phyloP scores from a whole-genome alignment of 1,284 basidiomycete species.

The Pseudozyma hubeiensis region DNA sequence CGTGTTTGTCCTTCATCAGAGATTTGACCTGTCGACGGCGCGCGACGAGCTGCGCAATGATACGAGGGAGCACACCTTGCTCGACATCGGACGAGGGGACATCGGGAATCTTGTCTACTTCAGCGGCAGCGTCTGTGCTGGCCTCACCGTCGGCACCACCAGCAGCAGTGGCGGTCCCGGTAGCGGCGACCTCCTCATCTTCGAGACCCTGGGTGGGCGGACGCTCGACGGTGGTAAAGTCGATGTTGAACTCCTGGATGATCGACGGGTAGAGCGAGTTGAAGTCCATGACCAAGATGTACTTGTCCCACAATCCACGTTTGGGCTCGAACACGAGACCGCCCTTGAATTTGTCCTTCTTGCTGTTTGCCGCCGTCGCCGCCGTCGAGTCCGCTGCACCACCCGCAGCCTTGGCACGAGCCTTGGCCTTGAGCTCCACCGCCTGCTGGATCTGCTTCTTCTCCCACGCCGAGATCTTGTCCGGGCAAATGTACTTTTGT shows the following conservation, averaged over 20 bases:
- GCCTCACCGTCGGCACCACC: slow-evolving; percentile 16
- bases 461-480: slow-evolving; percentile 83
- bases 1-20: slow-evolving; percentile 90
- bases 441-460: slow-evolving; percentile 63
- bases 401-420: slow-evolving; percentile 33
- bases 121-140: slow-evolving; percentile 33
- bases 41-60: slow-evolving; percentile 93
- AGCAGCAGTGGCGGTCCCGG: slow-evolving; percentile 5
- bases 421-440: slow-evolving; percentile 47
- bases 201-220: slow-evolving; percentile 72
- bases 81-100: slow-evolving; percentile 79
- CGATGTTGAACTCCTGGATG: slow-evolving; percentile 99
- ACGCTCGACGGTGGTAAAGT: slow-evolving; percentile 94
- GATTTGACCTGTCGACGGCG: slow-evolving; percentile 90
- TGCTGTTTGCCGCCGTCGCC: slow-evolving; percentile 74
- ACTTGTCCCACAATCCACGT: slow-evolving; percentile 95
- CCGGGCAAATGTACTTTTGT: slow-evolving; percentile 94
- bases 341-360: slow-evolving; percentile 95
- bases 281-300: slow-evolving; percentile 99
- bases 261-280: slow-evolving; percentile 99
- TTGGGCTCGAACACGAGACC: slow-evolving; percentile 98
- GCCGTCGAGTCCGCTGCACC: slow-evolving; percentile 33
- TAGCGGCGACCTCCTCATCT: slow-evolving; percentile 16
- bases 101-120: slow-evolving; percentile 82
- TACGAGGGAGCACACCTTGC: slow-evolving; percentile 91